A percentile compares a stretch with the other conserved stretches of the same genome.
phyloP scores from a whole-genome alignment of 345 rosid species.

The Populus pruinosa region DNA sequence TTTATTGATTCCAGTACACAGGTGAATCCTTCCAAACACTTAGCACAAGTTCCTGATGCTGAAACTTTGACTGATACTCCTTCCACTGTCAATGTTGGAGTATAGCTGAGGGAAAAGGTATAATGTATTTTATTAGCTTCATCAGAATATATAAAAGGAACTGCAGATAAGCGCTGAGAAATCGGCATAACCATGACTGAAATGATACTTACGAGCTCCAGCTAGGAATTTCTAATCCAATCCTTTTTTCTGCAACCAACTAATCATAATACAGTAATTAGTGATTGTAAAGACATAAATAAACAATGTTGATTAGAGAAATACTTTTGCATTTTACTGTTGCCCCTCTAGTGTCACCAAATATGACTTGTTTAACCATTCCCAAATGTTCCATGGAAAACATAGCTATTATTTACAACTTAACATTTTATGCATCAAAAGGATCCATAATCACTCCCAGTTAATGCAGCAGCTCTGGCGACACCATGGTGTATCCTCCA shows the following conservation, averaged over 20 bases:
- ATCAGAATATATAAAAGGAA: background rate
- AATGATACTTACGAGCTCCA: conserved; percentile 57
- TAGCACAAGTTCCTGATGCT: conserved; percentile 57
- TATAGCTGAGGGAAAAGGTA: conserved; percentile 36
- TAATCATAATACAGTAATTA: conserved; percentile 32
- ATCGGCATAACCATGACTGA: conserved; percentile 12
- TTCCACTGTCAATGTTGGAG: conserved; percentile 56
- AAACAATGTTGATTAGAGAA: too few relatives aligned
- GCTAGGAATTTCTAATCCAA: conserved; percentile 64
- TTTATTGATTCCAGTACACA: conserved; percentile 59
- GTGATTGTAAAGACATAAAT: background rate
- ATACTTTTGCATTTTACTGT: too few relatives aligned
- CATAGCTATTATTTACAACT: too few relatives aligned
- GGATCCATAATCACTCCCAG: too few relatives aligned
- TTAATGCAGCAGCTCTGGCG: too few relatives aligned
- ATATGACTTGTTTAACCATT: too few relatives aligned
- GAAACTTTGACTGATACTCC: conserved; percentile 58
- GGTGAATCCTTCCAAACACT: conserved; percentile 62
- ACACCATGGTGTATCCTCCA: too few relatives aligned
- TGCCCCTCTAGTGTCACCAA: too few relatives aligned
- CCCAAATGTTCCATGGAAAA: too few relatives aligned
- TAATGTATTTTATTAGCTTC: background rate
- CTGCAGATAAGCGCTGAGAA: background rate
- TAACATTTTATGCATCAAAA: too few relatives aligned
- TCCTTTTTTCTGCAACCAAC: conserved; percentile 65